Evolutionary conservation across 2,329 filamentous ascomycete species (phyloP).

Genomic region (Trichothecium sympodiale): DNA sequence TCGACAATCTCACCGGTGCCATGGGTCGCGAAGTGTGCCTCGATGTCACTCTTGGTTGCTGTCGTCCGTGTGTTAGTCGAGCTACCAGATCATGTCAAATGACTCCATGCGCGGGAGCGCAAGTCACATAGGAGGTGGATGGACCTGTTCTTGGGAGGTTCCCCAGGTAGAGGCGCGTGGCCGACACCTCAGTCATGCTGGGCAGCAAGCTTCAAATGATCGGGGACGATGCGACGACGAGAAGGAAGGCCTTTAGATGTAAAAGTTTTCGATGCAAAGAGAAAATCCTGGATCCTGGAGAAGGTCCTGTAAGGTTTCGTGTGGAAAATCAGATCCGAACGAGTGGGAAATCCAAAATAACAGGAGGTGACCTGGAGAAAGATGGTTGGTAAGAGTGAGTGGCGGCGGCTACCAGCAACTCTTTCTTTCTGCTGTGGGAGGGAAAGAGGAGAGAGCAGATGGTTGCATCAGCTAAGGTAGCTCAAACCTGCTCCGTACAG

Average conservation of each 20-base stretch:
- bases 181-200: slow-evolving; percentile 79
- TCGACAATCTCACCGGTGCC: slow-evolving; percentile 96
- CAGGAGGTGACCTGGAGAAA: no score
- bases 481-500: no score
- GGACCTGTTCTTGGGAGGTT: slow-evolving; percentile 94
- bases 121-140: slow-evolving; percentile 9
- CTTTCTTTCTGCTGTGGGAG: no score
- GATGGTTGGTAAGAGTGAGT: no score
- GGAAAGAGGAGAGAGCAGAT: no score
- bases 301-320: not conserved
- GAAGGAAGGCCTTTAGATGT: no score
- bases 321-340: no score
- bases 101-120: no score
- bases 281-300: not conserved
- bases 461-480: no score
- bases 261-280: no score
- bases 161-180: slow-evolving; percentile 91
- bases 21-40: slow-evolving; percentile 90
- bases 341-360: no score
- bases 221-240: slow-evolving; percentile 3
- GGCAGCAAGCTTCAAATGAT: slow-evolving; percentile 5
- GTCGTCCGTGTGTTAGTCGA: slow-evolving; percentile 35
- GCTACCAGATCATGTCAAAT: slow-evolving; percentile 1
- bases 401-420: no score
- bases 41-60: slow-evolving; percentile 96